A percentile compares a stretch with the other conserved stretches of the same genome.
Conservation (phyloP, 306 rosid genomes). For the Fragaria ananassa region DNA sequence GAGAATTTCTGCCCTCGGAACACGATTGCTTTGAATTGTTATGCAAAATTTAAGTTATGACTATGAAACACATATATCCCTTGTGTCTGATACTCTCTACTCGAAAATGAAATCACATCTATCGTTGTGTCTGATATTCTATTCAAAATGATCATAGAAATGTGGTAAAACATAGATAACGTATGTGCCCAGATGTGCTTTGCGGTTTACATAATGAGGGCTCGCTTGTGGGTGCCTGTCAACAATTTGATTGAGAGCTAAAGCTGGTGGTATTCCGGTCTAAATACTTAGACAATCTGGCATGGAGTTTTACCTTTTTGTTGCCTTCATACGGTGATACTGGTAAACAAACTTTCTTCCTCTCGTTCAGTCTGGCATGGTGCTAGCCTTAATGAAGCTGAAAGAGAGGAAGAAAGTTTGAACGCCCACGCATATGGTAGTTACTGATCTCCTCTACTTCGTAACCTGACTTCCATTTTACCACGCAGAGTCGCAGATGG, state of each 20-base stretch:
- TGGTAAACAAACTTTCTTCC: too few relatives aligned
- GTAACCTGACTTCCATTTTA: too few relatives aligned
- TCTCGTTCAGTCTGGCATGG: too few relatives aligned
- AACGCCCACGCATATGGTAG: background rate
- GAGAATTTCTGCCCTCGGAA: constrained; percentile 27
- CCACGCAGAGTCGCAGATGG: too few relatives aligned
- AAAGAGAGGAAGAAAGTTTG: background rate
- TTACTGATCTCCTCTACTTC: too few relatives aligned
- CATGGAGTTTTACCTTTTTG: background rate
- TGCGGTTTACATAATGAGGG: background rate
- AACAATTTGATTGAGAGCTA: too few relatives aligned
- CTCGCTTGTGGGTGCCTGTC: too few relatives aligned
- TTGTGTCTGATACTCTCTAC: background rate
- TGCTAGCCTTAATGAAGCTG: background rate
- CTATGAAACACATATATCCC: constrained; percentile 1
- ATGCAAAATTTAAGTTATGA: constrained; percentile 15
- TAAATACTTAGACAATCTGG: too few relatives aligned
- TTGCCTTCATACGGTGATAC: too few relatives aligned
- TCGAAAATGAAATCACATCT: background rate
- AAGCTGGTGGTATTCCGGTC: too few relatives aligned
- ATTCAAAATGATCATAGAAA: background rate
- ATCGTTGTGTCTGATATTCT: background rate
- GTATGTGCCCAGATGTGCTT: background rate
- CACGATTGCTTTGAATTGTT: constrained; percentile 31
- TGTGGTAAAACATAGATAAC: too few relatives aligned